Conservation (phyloP, 345 rosid genomes). For the Citrus glauca region DNA sequence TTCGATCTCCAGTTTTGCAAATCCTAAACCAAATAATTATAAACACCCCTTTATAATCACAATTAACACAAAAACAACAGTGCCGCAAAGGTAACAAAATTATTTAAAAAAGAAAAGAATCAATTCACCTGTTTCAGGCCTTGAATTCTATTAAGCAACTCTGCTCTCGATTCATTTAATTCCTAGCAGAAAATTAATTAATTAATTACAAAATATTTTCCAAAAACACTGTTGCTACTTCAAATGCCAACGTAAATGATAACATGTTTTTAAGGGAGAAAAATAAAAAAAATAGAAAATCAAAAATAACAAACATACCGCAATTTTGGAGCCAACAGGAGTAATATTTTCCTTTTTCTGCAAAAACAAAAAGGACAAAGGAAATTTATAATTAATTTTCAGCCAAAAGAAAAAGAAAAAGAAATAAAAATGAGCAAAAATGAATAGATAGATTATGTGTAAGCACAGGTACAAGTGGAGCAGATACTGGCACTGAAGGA, state of each 20-base stretch:
- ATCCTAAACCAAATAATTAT: slow-evolving; percentile 47
- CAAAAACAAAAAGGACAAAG: slow-evolving; percentile 7
- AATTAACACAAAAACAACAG: not conserved
- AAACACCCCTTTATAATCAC: not conserved
- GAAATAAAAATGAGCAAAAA: not conserved
- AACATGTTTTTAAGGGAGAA: not conserved
- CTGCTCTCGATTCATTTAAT: slow-evolving; percentile 77
- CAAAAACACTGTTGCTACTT: not conserved
- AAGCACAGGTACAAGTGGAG: slow-evolving; percentile 42
- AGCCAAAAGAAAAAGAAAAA: not conserved
- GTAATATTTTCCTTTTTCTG: slow-evolving; percentile 72
- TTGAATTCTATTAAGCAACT: slow-evolving; percentile 77
- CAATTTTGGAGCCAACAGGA: slow-evolving; percentile 62
- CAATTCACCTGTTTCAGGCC: slow-evolving; percentile 71
- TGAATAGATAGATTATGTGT: slow-evolving; percentile 10
- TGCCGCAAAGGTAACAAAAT: not conserved
- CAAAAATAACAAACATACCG: slow-evolving; percentile 27
- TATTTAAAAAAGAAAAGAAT: too few relatives aligned
- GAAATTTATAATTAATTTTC: not conserved
- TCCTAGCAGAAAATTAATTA: slow-evolving; percentile 36
- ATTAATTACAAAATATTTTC: not conserved
- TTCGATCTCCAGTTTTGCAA: slow-evolving; percentile 93
- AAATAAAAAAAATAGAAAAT: not conserved
- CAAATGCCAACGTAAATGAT: not conserved
- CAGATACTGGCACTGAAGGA: slow-evolving; percentile 36